Conservation (phyloP, 257 asterid genomes). For the Lavandula angustifolia region DNA sequence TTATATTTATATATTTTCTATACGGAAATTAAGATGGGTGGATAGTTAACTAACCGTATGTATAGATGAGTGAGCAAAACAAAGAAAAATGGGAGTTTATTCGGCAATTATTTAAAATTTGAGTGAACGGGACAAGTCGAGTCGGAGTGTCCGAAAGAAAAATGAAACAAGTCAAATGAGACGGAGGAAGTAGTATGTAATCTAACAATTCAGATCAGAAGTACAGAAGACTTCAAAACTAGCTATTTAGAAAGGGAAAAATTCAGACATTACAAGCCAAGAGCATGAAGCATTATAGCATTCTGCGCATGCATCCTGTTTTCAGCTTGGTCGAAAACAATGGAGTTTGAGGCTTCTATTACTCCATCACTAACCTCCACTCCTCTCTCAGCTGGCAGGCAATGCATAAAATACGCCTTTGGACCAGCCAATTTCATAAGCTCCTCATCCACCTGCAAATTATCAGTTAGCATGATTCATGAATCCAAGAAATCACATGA, state of each 20-base stretch:
- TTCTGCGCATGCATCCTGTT: constrained; percentile 96
- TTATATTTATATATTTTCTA: too few relatives aligned
- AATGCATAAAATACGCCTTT: constrained; percentile 83
- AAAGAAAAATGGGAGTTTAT: too few relatives aligned
- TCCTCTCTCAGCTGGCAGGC: constrained; percentile 91
- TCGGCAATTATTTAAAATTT: too few relatives aligned
- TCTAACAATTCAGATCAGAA: too few relatives aligned
- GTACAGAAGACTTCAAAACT: neutral
- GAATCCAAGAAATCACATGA: constrained; percentile 4
- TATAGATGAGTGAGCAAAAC: too few relatives aligned
- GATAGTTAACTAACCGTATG: too few relatives aligned
- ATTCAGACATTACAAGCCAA: constrained; percentile 52
- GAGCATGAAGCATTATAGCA: constrained; percentile 88
- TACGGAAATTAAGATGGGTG: too few relatives aligned
- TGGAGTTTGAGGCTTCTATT: constrained; percentile 81
- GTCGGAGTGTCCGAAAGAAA: too few relatives aligned
- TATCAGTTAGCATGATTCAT: constrained; percentile 2
- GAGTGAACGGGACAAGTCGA: too few relatives aligned
- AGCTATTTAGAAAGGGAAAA: neutral
- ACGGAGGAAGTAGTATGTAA: too few relatives aligned
- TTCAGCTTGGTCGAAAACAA: constrained; percentile 88
- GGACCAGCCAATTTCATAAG: constrained; percentile 88
- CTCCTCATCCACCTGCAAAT: constrained; percentile 75
- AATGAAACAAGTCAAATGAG: too few relatives aligned
- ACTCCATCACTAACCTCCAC: constrained; percentile 78